A percentile compares a stretch with the other conserved stretches of the same genome.
phyloP scores from a whole-genome alignment of 1,139 yeast genomes.

The Nakaseomyces sp. region DNA sequence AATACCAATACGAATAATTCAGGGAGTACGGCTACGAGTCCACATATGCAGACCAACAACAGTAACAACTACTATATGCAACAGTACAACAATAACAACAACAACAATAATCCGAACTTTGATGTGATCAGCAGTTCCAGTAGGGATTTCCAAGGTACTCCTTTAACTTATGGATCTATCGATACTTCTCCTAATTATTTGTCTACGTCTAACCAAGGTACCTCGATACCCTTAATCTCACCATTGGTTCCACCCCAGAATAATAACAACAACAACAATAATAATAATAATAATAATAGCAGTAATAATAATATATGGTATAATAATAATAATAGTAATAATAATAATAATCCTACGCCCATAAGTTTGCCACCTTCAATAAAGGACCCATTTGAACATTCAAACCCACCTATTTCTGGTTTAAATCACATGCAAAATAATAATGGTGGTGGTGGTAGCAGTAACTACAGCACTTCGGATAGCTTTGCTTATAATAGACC shows the following conservation, averaged over 20 bases:
- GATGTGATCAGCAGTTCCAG: conserved; percentile 3
- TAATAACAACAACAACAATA: not conserved
- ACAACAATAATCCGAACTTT: not conserved
- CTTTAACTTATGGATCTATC: not conserved
- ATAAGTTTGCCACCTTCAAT: not conserved
- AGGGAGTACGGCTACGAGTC: not conserved
- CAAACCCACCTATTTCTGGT: not conserved
- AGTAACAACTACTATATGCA: not conserved
- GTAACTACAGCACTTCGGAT: not conserved
- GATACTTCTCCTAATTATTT: conserved; percentile 1
- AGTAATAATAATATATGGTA: not conserved
- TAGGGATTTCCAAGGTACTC: not conserved
- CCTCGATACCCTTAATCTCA: not conserved
- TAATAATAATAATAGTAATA: not conserved
- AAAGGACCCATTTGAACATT: not conserved
- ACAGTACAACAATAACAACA: too few species aligned
- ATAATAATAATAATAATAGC: too few species aligned
- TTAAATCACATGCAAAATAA: not conserved
- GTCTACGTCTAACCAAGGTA: not conserved
- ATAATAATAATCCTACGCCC: not conserved
- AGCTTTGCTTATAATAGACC: not conserved
- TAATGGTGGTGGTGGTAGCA: not conserved
- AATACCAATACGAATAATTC: too few species aligned
- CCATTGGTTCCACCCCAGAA: not conserved
- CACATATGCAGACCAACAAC: not conserved